These are phyloP conservation scores for Avena eriantha DNA, from an alignment of 176 grass and related monocot genomes.

Conservation along the genomic window DNA sequence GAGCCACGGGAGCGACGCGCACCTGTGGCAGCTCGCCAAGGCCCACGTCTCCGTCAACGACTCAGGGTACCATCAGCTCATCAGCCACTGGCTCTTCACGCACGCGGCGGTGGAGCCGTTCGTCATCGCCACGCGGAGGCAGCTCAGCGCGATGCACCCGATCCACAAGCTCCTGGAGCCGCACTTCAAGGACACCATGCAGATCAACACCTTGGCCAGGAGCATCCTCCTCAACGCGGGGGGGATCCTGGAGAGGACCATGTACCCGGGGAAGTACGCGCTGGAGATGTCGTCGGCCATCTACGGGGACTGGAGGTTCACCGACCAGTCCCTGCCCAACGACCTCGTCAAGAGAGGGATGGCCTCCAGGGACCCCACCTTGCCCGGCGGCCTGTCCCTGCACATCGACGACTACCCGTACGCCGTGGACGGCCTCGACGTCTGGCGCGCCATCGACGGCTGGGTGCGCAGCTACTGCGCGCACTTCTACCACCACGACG, in stretches of 20 bases:
- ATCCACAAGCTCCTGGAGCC: slow-evolving; percentile 91
- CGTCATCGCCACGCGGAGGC: slow-evolving; percentile 85
- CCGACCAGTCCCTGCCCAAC: slow-evolving; percentile 73
- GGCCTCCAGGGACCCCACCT: slow-evolving; percentile 43
- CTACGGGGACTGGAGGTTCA: slow-evolving; percentile 78
- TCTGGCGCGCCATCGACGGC: slow-evolving; percentile 74
- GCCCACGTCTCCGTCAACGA: slow-evolving; percentile 87
- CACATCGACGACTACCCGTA: slow-evolving; percentile 85
- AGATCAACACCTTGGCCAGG: slow-evolving; percentile 87
- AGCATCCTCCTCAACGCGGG: slow-evolving; percentile 80
- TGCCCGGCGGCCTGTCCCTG: slow-evolving; percentile 54
- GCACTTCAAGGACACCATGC: slow-evolving; percentile 94
- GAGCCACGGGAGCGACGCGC: slow-evolving; percentile 36
- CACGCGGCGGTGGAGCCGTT: slow-evolving; percentile 92
- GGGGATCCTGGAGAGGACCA: slow-evolving; percentile 77
- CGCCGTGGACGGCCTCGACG: slow-evolving; percentile 78
- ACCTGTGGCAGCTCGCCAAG: slow-evolving; percentile 85
- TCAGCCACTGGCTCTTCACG: slow-evolving; percentile 94
- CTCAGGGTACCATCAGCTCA: slow-evolving; percentile 96
- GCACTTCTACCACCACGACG: slow-evolving; percentile 62
- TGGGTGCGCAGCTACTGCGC: slow-evolving; percentile 85
- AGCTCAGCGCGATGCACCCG: slow-evolving; percentile 87
- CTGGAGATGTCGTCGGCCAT: slow-evolving; percentile 79
- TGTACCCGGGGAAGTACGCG: slow-evolving; percentile 81
- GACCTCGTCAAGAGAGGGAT: slow-evolving; percentile 90